Evolutionary conservation across 306 rosid species (phyloP).

Genomic region (Abrus precatorius): DNA sequence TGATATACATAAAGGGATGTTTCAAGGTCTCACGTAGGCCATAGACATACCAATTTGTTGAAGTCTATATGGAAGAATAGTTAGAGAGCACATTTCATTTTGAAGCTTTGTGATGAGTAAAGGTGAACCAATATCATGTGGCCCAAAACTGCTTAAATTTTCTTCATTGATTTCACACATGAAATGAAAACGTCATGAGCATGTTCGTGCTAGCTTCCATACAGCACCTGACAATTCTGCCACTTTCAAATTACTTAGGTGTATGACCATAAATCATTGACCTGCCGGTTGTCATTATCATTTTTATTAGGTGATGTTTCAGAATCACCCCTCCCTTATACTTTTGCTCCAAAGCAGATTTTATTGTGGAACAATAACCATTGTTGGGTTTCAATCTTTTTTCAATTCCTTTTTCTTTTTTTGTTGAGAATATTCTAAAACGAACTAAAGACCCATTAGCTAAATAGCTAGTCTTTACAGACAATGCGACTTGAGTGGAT

Average conservation of each 20-base stretch:
- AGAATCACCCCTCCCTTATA: background rate
- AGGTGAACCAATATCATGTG: slow-evolving; percentile 47
- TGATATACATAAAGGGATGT: background rate
- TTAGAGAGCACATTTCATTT: background rate
- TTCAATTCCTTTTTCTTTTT: no score
- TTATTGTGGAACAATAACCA: no score
- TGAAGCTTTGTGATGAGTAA: slow-evolving; percentile 17
- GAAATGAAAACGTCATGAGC: slow-evolving; percentile 14
- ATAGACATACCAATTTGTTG: background rate
- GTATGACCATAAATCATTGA: background rate
- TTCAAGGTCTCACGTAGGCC: slow-evolving; percentile 20
- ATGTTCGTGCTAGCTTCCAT: slow-evolving; percentile 7
- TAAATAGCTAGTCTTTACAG: no score
- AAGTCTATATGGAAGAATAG: slow-evolving; percentile 12
- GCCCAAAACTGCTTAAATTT: slow-evolving; percentile 23
- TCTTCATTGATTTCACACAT: slow-evolving; percentile 16
- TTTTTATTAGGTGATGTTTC: background rate
- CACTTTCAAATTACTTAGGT: background rate
- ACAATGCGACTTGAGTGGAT: no score
- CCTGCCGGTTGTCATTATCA: background rate
- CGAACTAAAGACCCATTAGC: no score
- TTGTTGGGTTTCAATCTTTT: no score
- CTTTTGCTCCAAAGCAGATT: no score
- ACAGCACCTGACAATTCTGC: slow-evolving; percentile 15
- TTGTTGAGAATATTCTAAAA: no score